phyloP scores from a whole-genome alignment of 2,329 filamentous ascomycete genomes.

The Alternaria angustiovoidea region DNA sequence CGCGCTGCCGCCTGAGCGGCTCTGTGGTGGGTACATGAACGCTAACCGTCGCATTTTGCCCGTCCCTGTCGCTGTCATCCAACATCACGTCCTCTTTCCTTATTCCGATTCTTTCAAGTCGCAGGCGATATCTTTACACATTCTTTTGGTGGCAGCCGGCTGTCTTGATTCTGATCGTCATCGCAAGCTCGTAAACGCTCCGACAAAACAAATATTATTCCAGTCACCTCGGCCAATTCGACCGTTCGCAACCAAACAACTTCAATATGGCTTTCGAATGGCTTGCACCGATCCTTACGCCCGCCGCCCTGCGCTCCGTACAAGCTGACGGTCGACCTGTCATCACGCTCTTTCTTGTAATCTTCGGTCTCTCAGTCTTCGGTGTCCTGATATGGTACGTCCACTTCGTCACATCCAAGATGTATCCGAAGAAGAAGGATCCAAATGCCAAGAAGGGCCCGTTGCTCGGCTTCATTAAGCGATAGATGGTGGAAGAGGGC shows the following conservation, averaged over 20 bases:
- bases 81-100: constrained; percentile 17
- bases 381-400: constrained; percentile 39
- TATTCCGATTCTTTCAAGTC: constrained; percentile 15
- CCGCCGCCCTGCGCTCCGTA: constrained; percentile 42
- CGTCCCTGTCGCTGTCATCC: constrained; percentile 18
- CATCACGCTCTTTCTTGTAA: constrained; percentile 80
- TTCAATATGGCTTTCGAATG: constrained; percentile 39
- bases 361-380: constrained; percentile 68
- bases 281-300: constrained; percentile 44
- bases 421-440: constrained; percentile 38
- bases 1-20: constrained; percentile 28
- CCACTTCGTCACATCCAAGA: constrained; percentile 41
- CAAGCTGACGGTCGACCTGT: constrained; percentile 76
- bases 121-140: constrained; percentile 17
- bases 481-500: constrained; percentile 13
- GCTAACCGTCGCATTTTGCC: constrained; percentile 22
- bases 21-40: constrained; percentile 18
- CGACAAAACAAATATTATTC: not conserved
- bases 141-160: constrained; percentile 30
- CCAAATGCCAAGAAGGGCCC: constrained; percentile 37
- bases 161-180: constrained; percentile 19
- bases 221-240: not conserved
- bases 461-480: constrained; percentile 32
- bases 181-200: constrained; percentile 2
- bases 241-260: not conserved